Base-by-base conservation (phyloP, 2,329 filamentous ascomycete species). In the Zopfia rhizophila region DNA sequence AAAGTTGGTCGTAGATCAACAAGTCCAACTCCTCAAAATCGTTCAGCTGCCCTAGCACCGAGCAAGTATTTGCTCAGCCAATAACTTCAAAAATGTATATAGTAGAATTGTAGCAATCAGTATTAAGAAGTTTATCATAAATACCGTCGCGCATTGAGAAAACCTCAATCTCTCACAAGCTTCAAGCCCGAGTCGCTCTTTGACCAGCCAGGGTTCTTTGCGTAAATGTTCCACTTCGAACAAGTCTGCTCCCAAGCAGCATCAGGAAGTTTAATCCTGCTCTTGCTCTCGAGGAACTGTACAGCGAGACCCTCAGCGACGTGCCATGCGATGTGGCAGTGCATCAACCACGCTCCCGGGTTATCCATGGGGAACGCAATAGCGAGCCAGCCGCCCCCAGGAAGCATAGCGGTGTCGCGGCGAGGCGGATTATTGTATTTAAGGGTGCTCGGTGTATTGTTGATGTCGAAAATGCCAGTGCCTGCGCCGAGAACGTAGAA, bases 311-410 rank as follows among this genome's bases (percentile, higher is more conserved):
- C 84, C 72, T 82, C 81, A 60, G 77, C 76, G 14, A 85, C 78
- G 58, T 87, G 84, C 82, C 60, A 68, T 3, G 60, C 63, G 12
- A 81, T 77, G 60, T 86, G 83, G 51, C 83, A 86, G 61, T 86
- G 83, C 51, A 85, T 71, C 80, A 85, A 81, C 82, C 82, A 86
- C 3, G 81, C 81, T 0, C 83, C 83, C 0, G 78, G 65, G 44
- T 78, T 67, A 7, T 51, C 46, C 16, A 32, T 38, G 6, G 24
- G 28, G 22, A 42, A 52, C 30, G 79, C 77, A 23, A 82, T 60
- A 18, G 80, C 75, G 10, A 70, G 74, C 55, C 75, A 74, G 8
- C 62, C 65, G 7, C 38, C 38, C 7, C 27, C 52, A 1, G 63
- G 65, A 8, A 68, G 47, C 25, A 64, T 46, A 19, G 56, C 54